These are phyloP conservation scores for Ophiostoma himal-ulmi DNA, from an alignment of 2,329 filamentous ascomycete genomes.

Conservation along the genomic window DNA sequence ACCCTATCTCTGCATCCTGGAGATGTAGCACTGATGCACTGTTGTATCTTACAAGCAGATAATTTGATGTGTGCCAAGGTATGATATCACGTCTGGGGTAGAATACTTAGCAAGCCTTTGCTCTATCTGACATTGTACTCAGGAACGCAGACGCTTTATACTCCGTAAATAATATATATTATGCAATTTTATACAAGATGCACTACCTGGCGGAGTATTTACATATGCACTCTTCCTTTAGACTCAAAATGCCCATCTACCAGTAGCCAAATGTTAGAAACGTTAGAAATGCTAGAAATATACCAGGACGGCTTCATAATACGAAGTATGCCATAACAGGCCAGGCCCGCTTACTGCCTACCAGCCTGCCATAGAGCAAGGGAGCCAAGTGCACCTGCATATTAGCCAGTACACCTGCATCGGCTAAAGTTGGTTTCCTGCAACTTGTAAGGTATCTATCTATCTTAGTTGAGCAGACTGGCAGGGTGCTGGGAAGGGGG, in stretches of 20 bases:
- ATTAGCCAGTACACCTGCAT: not conserved
- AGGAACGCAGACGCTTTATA: too few relatives aligned
- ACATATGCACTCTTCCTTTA: not conserved
- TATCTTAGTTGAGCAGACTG: not conserved
- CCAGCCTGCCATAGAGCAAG: too few relatives aligned
- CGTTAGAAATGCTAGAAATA: not conserved
- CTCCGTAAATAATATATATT: not conserved
- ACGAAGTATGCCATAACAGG: too few relatives aligned
- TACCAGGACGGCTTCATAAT: not conserved
- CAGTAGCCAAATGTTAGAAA: not conserved
- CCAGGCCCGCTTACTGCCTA: too few relatives aligned
- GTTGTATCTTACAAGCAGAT: not conserved
- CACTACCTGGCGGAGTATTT: slow-evolving; percentile 4
- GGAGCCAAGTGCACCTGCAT: not conserved
- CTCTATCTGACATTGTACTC: too few relatives aligned
- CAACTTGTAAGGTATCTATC: not conserved
- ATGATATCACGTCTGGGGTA: not conserved
- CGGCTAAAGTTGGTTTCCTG: too few relatives aligned
- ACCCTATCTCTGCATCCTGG: not conserved
- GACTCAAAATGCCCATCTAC: not conserved
- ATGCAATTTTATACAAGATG: not conserved
- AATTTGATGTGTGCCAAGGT: not conserved
- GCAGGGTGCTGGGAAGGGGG: not conserved
- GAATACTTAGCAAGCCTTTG: too few relatives aligned
- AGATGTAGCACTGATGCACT: not conserved